Evolutionary conservation across 495 filamentous ascomycete genomes (phyloP).

Genomic region (Coniosporium apollinis): DNA sequence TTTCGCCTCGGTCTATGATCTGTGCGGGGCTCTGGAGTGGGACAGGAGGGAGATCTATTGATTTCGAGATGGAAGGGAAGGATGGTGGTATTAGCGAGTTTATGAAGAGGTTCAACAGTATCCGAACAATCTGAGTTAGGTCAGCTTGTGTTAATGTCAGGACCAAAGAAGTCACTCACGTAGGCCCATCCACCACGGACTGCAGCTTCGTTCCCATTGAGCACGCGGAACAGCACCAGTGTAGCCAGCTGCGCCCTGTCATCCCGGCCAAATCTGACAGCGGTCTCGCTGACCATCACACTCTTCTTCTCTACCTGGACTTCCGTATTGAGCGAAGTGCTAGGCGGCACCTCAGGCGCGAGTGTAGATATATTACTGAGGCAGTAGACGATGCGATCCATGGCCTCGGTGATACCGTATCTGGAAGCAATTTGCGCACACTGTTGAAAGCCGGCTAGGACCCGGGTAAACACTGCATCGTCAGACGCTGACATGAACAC

Average conservation of each 20-base stretch:
- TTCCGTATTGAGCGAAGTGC: conserved; percentile 85
- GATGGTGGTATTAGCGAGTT: conserved; percentile 86
- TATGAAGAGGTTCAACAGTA: conserved; percentile 88
- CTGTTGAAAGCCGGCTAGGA: conserved; percentile 89
- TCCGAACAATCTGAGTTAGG: conserved; percentile 51
- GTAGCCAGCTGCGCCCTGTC: conserved; percentile 87
- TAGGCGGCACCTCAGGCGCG: conserved; percentile 53
- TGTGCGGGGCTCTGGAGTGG: conserved; percentile 83
- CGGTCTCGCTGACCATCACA: conserved; percentile 97
- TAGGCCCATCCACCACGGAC: conserved; percentile 69
- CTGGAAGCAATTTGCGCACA: conserved; percentile 85
- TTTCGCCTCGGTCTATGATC: conserved; percentile 73
- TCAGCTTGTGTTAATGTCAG: conserved; percentile 11
- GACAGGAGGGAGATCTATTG: conserved; percentile 64
- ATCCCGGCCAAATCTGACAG: conserved; percentile 90
- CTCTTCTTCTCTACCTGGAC: conserved; percentile 81
- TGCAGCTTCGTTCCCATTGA: conserved; percentile 63
- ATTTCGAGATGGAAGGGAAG: conserved; percentile 51
- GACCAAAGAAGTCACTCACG: conserved; percentile 32
- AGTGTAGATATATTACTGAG: conserved; percentile 82
- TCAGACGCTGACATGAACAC: conserved; percentile 98
- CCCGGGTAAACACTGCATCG: conserved; percentile 85
- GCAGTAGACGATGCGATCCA: conserved; percentile 82
- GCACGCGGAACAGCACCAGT: conserved; percentile 80
- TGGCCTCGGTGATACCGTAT: conserved; percentile 65